A percentile compares a stretch with the other conserved stretches of the same genome.
Conservation (phyloP, 176 grass and related monocot genomes). For the Musa troglodytarum region DNA sequence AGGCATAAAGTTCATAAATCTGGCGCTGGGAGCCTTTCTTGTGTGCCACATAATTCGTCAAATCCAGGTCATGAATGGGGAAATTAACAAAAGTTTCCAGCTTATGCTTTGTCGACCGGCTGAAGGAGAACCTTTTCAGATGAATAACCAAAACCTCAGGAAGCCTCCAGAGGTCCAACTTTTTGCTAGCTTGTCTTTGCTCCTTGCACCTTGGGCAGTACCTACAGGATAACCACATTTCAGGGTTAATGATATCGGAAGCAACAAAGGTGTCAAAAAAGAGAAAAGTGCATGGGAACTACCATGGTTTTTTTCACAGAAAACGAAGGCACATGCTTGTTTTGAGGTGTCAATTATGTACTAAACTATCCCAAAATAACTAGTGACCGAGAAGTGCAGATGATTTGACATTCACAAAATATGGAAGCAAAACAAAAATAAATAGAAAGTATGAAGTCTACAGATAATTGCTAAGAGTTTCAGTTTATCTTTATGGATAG, state of each 20-base stretch:
- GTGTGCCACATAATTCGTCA: conserved; percentile 91
- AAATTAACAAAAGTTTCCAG: conserved; percentile 96
- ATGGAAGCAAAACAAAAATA: not conserved
- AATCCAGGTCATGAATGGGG: conserved; percentile 85
- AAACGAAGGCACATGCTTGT: not conserved
- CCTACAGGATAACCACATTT: conserved; percentile 40
- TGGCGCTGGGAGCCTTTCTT: conserved; percentile 61
- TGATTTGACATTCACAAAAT: not conserved
- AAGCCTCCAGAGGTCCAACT: conserved; percentile 96
- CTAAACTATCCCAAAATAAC: too few species aligned
- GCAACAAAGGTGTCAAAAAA: not conserved
- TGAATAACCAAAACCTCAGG: conserved; percentile 96
- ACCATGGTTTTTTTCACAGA: not conserved
- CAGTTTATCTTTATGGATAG: not conserved
- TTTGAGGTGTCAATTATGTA: not conserved
- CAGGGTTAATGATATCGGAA: conserved; percentile 1
- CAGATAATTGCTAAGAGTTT: not conserved
- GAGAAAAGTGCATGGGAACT: conserved; percentile 10
- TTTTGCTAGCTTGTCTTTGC: conserved; percentile 99
- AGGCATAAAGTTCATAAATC: conserved; percentile 77
- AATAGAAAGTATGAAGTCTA: not conserved
- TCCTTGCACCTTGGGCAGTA: conserved; percentile 96
- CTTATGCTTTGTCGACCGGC: conserved; percentile 86
- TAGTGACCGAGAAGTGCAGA: not conserved
- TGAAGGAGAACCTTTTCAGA: conserved; percentile 97